Evolutionary conservation across 2,329 filamentous ascomycete genomes (phyloP).

Genomic region (Colletotrichum noveboracense): DNA sequence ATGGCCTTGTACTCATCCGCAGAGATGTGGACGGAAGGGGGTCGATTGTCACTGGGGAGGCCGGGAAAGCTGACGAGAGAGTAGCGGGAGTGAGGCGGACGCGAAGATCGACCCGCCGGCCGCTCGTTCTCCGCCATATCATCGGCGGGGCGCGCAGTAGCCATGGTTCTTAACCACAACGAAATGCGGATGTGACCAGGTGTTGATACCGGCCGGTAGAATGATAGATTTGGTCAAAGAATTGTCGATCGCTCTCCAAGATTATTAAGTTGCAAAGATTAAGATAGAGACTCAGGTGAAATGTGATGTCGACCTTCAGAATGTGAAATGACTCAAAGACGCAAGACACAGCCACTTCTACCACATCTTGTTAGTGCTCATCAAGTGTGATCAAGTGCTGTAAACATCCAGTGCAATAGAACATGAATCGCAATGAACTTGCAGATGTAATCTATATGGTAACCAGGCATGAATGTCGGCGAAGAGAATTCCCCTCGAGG

Average conservation of each 20-base stretch:
- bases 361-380: not conserved
- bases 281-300: not conserved
- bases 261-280: not conserved
- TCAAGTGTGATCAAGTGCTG: not conserved
- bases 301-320: not conserved
- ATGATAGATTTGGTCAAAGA: not conserved
- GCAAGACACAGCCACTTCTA: not conserved
- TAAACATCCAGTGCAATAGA: not conserved
- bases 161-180: not conserved
- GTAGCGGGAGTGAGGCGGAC: not conserved
- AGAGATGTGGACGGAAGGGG: constrained; percentile 4
- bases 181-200: not conserved
- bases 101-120: not conserved
- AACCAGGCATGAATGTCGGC: not conserved
- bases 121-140: not conserved
- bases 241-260: not conserved
- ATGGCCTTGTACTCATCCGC: constrained; percentile 15
- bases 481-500: not conserved
- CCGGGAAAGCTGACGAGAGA: constrained; percentile 4
- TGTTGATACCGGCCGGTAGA: not conserved
- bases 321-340: not conserved
- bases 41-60: not conserved
- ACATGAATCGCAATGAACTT: not conserved
- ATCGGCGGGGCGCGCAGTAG: not conserved
- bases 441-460: not conserved